Base-by-base conservation (phyloP, 2,329 filamentous ascomycete genomes). In the Pseudopyrenochaeta lycopersici region DNA sequence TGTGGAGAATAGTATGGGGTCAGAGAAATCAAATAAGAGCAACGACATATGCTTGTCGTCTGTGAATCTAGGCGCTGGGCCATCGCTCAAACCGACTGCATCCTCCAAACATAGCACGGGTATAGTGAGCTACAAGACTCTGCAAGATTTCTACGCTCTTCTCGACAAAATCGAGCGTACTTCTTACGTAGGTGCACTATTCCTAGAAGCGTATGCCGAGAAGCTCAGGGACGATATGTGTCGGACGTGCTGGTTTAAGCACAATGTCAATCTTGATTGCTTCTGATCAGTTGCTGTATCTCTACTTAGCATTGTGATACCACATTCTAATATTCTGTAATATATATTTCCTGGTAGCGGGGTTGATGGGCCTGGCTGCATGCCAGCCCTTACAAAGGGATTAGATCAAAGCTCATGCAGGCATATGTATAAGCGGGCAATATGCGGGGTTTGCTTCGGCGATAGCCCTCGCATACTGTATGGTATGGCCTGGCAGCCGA, bases 141-240 rank as follows among this genome's bases (percentile, higher is more conserved):
- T 68, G 39, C 56, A 64, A 47, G 58, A 66, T n/a, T 65, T 71
- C 39, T 71, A 70, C 54, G 45, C 54, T 14, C 57, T 71, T 11
- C 62, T 70, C 14, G 67, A 72, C 51, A 53, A 46, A 32, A 66
- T 71, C 18, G 67, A 65, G 46, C 49, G 58, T 3, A 60, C 52
- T 12, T 63, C 58, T 9, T 57, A 50, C n/a, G 56, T 60, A 2
- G 58, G 60, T 17, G 63, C 59, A 12, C 30, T 58, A 20, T 39
- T 23, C 11, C 11, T 23, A 7, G 36, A 39, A 39, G 36, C 36
- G 3, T 39, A 39, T 49, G 71, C 67, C 12, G 65, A 69, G 41
- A 65, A 60, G 20, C 47, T 72, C 2, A 47, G 44, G 7, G 46
- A 56, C 29, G 66, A 70, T 40, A 21, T 55, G 44, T 72, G 67